A percentile compares a stretch with the other conserved stretches of the same genome.
phyloP scores from a whole-genome alignment of 495 filamentous ascomycete genomes.

The Oleoguttula mirabilis region DNA sequence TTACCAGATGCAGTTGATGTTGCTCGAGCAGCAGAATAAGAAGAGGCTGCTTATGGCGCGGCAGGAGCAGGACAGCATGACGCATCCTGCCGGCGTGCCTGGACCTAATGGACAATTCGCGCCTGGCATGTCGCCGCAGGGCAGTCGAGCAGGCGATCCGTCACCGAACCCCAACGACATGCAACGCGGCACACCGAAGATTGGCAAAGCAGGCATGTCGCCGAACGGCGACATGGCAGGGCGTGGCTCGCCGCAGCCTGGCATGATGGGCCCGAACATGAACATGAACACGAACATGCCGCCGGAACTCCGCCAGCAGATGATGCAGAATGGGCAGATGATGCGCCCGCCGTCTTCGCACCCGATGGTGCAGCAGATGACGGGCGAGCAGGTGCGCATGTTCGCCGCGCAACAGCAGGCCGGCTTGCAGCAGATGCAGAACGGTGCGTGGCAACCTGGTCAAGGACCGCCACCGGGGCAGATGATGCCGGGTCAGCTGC shows the following conservation, averaged over 20 bases:
- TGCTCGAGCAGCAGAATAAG: slow-evolving; percentile 98
- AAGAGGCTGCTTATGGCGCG: slow-evolving; percentile 92
- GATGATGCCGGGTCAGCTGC: slow-evolving; percentile 48
- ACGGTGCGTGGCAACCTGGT: slow-evolving; percentile 25
- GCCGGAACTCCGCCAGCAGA: slow-evolving; percentile 34
- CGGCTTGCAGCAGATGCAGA: slow-evolving; percentile 39
- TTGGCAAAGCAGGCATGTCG: slow-evolving; percentile 65
- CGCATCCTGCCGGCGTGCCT: slow-evolving; percentile 43
- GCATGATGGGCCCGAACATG: slow-evolving; percentile 57
- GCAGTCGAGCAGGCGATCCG: slow-evolving; percentile 52
- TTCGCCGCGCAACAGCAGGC: slow-evolving; percentile 30
- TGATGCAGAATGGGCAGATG: slow-evolving; percentile 45
- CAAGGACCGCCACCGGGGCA: background rate
- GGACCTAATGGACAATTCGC: slow-evolving; percentile 44
- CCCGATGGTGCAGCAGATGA: slow-evolving; percentile 55
- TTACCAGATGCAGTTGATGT: slow-evolving; percentile 98
- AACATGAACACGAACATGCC: too few species aligned
- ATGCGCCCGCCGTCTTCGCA: slow-evolving; percentile 84
- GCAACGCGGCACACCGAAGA: slow-evolving; percentile 77
- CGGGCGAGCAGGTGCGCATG: slow-evolving; percentile 37
- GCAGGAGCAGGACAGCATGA: slow-evolving; percentile 79
- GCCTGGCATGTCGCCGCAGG: slow-evolving; percentile 69
- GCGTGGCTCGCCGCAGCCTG: slow-evolving; percentile 67
- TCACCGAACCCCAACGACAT: slow-evolving; percentile 86
- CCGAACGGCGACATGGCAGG: slow-evolving; percentile 61